A percentile compares a stretch with the other conserved stretches of the same genome.
phyloP scores from a whole-genome alignment of 257 asterid genomes.

The Scutellaria baicalensis region DNA sequence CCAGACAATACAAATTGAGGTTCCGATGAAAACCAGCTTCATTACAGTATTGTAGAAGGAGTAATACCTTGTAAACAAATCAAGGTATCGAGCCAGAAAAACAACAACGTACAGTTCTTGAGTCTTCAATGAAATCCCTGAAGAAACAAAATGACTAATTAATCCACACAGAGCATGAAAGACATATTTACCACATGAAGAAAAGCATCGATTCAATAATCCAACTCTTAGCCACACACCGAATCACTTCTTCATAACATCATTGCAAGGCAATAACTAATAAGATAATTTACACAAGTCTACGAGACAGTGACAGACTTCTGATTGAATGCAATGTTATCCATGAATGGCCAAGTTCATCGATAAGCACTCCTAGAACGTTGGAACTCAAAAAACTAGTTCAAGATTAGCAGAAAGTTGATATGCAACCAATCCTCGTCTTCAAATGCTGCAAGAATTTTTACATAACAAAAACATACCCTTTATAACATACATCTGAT shows the following conservation, averaged over 20 bases:
- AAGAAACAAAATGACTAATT: not conserved
- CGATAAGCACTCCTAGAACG: not conserved
- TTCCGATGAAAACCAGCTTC: conserved; percentile 46
- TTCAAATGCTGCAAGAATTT: not conserved
- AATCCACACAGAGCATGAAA: not conserved
- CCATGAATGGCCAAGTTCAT: no score
- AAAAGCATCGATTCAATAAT: not conserved
- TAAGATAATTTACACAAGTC: not conserved
- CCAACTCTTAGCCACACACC: not conserved
- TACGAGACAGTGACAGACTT: no score
- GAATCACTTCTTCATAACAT: no score
- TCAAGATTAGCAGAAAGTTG: no score
- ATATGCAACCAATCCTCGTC: not conserved
- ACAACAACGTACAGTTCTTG: conserved; percentile 45
- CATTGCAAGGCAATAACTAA: no score
- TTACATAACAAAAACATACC: not conserved
- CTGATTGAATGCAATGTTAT: no score
- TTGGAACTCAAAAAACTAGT: not conserved
- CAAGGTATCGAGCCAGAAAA: conserved; percentile 39
- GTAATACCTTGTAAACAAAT: conserved; percentile 29
- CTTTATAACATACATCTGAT: not conserved
- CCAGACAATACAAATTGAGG: conserved; percentile 38
- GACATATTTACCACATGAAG: not conserved
- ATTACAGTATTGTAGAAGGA: conserved; percentile 42
- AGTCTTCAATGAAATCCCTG: conserved; percentile 51